Evolutionary conservation across 208 protist species (phyloP), one percentile per base, ranked within the genome.

Genomic region (Trypanosoma caninum): DNA sequence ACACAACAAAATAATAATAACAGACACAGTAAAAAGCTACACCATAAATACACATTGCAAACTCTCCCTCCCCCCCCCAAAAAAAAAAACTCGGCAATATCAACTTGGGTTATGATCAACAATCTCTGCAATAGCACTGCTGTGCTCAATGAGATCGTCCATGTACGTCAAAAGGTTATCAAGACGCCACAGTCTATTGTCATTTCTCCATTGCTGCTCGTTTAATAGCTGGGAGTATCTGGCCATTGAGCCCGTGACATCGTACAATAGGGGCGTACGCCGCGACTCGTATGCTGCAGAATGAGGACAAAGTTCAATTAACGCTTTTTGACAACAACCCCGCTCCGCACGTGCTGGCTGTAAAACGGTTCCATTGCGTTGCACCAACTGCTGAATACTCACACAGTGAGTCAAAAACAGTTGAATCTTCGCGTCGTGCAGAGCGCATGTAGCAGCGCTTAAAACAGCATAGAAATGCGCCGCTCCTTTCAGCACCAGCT

Each of bases 71-170:
- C n/a, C n/a, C n/a, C n/a, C n/a, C n/a, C n/a, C n/a, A n/a, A n/a
- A n/a, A n/a, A n/a, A n/a, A n/a, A n/a, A n/a, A n/a, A n/a, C n/a
- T n/a, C n/a, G n/a, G n/a, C n/a, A n/a, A n/a, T n/a, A n/a, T n/a
- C n/a, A n/a, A n/a, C n/a, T n/a, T n/a, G n/a, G n/a, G n/a, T n/a
- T n/a, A n/a, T n/a, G n/a, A n/a, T n/a, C n/a, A n/a, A n/a, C n/a
- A n/a, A 59, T 37, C 8, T 23, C 20, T 13, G 35, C 5, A 16
- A 70, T 37, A 25, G 55, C 37, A 30, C 56, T 46, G 18, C 82
- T 72, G 27, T 59, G 75, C 4, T 64, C 48, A 3, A 84, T 74
- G 14, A 89, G 67, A 42, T 84, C 72, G n/a, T 89, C 78, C 11
- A 89, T 40, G 30, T 81, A 61, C 13, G 69, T 64, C 20, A 72